Base-by-base conservation (phyloP, 208 protist genomes). In the Balamuthia mandrillaris region DNA sequence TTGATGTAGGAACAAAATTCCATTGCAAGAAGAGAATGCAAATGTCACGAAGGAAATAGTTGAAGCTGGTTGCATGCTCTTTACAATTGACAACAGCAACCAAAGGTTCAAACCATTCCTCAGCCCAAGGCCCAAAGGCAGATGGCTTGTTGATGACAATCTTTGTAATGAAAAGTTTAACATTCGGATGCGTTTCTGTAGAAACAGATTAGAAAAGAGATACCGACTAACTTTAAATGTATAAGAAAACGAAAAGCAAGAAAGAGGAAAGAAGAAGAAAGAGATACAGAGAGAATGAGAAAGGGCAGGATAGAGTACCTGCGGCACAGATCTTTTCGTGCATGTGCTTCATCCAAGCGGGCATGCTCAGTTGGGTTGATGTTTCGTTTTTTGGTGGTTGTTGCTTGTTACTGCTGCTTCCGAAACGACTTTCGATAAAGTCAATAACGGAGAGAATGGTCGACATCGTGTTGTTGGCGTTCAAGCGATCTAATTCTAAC, bases 1-100 rank as follows among this genome's bases (percentile, higher is more conserved):
- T 24, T 21, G 42, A 87, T 42, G 37, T 86, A 10, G 27, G 24
- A 47, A 49, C 29, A 68, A 81, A 0, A 4, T 84, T 70, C 84
- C 93, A 96, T 4, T 41, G 54, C 29, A 95, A 47, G 41, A 95
- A 45, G 16, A 94, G 24, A 24, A 90, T 44, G 9, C 91, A 52
- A 21, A 95, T 61, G 84, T 97, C 94, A 27, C 94, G 82, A 4
- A 92, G 87, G n/a, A 96, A 88, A 79, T 96, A 96, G 78, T 96
- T 91, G 24, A 97, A 85, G 0, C 93, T 94, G 31, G 16, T 61
- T 12, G 84, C 87, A 47, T 70, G 86, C 35, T 72, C 41, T 21
- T 84, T 44, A 12, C 74, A 81, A 2, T 90, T 63, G 1, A 89
- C 81, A 31, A 93, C 66, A 10, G 81, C 37, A 6, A 95, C 78